Evolutionary conservation across 345 rosid species (phyloP).

Genomic region (Microcos paniculata): DNA sequence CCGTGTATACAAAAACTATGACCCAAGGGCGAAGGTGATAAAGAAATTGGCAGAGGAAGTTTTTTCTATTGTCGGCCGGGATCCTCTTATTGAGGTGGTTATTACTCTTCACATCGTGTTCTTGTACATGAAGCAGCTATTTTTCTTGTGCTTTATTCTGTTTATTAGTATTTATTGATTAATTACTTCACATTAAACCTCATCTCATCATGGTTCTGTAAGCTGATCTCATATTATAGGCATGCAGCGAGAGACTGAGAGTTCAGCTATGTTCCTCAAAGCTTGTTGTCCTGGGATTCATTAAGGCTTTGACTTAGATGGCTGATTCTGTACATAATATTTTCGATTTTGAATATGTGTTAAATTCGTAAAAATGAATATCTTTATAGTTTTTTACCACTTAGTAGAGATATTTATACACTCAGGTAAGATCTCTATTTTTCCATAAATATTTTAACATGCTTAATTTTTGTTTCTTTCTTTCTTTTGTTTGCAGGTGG

Average conservation of each 20-base stretch:
- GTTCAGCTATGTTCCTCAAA: constrained; percentile 6
- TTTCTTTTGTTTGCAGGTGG: constrained; percentile 55
- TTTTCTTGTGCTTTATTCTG: neutral
- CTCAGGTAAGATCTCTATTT: neutral
- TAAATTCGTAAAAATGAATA: neutral
- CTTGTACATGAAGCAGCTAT: neutral
- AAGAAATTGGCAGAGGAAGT: constrained; percentile 93
- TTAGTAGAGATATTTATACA: neutral
- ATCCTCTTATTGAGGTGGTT: constrained; percentile 94
- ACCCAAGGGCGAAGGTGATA: constrained; percentile 95
- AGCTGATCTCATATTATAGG: neutral
- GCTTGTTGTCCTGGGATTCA: neutral
- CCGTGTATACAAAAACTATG: constrained; percentile 97
- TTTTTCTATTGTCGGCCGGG: constrained; percentile 89
- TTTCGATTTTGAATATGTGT: neutral
- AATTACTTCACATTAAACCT: neutral
- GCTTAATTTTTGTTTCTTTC: neutral
- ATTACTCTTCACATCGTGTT: constrained; percentile 12
- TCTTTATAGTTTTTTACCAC: neutral
- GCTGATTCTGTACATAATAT: neutral
- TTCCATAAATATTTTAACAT: neutral
- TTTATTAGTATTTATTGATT: neutral
- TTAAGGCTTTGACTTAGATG: neutral
- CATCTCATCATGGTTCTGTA: neutral
- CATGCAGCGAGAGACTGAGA: neutral